Evolutionary conservation across 148 eudicot species (phyloP).

Genomic region (Cornus controversa): DNA sequence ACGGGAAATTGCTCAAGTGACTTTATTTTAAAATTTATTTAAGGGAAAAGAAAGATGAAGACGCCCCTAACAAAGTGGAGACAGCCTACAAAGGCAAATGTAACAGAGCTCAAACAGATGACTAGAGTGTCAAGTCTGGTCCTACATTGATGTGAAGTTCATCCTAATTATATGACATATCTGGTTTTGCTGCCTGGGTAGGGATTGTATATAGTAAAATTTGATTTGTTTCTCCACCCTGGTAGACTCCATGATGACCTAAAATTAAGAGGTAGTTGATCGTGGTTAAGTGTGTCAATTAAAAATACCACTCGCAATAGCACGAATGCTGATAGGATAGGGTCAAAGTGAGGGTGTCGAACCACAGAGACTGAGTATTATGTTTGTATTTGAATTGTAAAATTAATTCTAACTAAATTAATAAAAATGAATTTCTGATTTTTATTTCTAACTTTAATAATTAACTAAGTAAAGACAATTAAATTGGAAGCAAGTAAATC

Average conservation of each 20-base stretch:
- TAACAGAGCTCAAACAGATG: neutral
- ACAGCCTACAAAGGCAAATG: neutral
- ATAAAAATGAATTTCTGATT: no score
- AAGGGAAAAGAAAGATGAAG: neutral
- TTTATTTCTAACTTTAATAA: no score
- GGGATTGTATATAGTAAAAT: neutral
- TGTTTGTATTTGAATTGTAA: no score
- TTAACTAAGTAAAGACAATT: no score
- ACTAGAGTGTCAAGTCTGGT: neutral
- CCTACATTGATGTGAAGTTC: neutral
- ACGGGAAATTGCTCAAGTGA: neutral
- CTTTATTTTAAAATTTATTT: neutral
- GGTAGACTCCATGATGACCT: neutral
- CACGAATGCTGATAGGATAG: no score
- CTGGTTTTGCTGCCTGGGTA: neutral
- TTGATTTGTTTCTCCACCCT: constrained; percentile 3
- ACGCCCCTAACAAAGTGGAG: constrained; percentile 3
- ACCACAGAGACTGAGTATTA: no score
- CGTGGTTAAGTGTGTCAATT: no score
- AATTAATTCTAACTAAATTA: no score
- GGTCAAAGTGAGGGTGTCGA: no score
- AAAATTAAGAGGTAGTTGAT: no score
- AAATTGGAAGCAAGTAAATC: no score
- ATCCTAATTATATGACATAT: neutral
- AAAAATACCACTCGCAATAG: no score